phyloP scores from a whole-genome alignment of 139 green algal genomes.

The Eudorina sp. region DNA sequence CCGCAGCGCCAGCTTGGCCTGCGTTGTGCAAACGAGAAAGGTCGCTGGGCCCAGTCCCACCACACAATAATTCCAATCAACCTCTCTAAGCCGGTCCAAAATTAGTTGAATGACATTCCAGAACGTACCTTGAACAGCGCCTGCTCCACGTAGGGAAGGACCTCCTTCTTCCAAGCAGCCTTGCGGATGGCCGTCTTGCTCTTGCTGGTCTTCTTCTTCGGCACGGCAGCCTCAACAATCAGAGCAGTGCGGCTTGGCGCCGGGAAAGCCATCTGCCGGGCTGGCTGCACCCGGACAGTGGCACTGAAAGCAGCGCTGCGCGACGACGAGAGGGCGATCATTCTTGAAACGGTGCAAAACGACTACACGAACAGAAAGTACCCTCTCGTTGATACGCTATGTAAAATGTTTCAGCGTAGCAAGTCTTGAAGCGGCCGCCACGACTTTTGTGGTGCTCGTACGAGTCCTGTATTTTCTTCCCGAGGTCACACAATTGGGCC shows the following conservation, averaged over 20 bases:
- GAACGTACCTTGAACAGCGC: slow-evolving; percentile 44
- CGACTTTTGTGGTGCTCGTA: no score
- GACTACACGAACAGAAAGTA: no score
- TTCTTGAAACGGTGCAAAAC: slow-evolving; percentile 3
- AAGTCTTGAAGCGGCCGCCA: no score
- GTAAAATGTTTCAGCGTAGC: no score
- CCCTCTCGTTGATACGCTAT: no score
- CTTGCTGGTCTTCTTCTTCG: slow-evolving; percentile 51
- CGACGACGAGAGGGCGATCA: slow-evolving; percentile 42
- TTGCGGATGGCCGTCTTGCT: slow-evolving; percentile 48
- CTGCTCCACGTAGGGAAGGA: slow-evolving; percentile 44
- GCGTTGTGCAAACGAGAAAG: neutral
- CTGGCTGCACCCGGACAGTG: slow-evolving; percentile 34
- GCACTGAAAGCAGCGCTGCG: slow-evolving; percentile 42
- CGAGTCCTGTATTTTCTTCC: no score
- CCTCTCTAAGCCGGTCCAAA: neutral
- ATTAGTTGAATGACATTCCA: neutral
- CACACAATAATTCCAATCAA: neutral
- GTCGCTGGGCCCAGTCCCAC: neutral
- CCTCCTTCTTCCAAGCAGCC: slow-evolving; percentile 50
- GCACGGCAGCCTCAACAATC: slow-evolving; percentile 42
- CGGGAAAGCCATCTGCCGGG: slow-evolving; percentile 15
- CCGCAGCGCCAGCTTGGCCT: slow-evolving; percentile 44
- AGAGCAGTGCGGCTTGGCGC: slow-evolving; percentile 29
- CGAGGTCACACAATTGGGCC: no score